Evolutionary conservation across 2,329 filamentous ascomycete genomes (phyloP).

Genomic region (Lachnellula subtilissima): DNA sequence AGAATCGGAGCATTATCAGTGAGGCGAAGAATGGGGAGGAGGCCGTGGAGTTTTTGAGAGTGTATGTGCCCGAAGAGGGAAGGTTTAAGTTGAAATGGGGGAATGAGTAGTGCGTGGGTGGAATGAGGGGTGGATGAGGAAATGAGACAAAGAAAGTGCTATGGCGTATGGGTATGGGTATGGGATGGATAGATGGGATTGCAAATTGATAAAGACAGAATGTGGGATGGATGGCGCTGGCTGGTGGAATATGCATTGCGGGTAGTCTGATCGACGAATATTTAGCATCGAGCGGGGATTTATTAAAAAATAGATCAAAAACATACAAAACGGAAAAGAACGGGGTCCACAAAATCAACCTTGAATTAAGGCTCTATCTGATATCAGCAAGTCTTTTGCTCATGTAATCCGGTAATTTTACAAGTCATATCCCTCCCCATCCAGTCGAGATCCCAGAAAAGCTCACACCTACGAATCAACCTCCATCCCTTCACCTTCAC

Average conservation of each 20-base stretch:
- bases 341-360: background rate
- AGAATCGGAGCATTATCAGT: slow-evolving; percentile 71
- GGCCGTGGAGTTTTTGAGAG: slow-evolving; percentile 62
- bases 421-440: slow-evolving; percentile 7
- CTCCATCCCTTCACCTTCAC: slow-evolving; percentile 43
- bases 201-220: background rate
- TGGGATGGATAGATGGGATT: too few relatives aligned
- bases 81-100: slow-evolving; percentile 81
- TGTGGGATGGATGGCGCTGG: background rate
- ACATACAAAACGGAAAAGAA: background rate
- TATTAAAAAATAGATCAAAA: too few relatives aligned
- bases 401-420: slow-evolving; percentile 13
- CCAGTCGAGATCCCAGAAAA: too few relatives aligned
- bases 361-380: background rate
- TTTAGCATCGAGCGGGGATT: too few relatives aligned
- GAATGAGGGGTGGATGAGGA: too few relatives aligned
- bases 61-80: slow-evolving; percentile 71
- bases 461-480: slow-evolving; percentile 34
- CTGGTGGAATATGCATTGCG: background rate
- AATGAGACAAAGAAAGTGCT: too few relatives aligned
- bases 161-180: too few relatives aligned
- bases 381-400: slow-evolving; percentile 7
- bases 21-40: slow-evolving; percentile 69
- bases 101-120: slow-evolving; percentile 23
- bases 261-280: too few relatives aligned